Conservation (phyloP, 495 filamentous ascomycete species). For the Elaphomyces granulatus region DNA sequence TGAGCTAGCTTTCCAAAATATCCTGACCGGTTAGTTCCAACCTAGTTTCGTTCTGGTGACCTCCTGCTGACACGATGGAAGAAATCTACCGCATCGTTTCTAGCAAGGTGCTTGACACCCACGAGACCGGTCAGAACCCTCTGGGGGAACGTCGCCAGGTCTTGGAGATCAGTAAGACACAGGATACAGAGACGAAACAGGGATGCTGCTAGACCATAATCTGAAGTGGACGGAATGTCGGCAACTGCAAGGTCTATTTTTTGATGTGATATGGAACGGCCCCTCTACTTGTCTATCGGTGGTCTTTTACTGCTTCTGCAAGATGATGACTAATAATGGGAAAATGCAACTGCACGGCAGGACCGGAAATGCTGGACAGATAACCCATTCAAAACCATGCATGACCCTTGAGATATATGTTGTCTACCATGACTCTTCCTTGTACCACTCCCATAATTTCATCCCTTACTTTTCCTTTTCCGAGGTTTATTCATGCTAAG, state of each 20-base stretch:
- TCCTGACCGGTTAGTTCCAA: conserved; percentile 69
- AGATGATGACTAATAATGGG: background rate
- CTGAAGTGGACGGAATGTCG: background rate
- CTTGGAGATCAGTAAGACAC: conserved; percentile 69
- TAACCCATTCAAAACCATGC: no score
- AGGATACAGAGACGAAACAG: conserved; percentile 61
- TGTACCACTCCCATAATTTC: no score
- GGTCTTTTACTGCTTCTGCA: background rate
- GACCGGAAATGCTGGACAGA: background rate
- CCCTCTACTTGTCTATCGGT: background rate
- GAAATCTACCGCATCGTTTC: conserved; percentile 99
- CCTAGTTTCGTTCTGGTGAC: background rate
- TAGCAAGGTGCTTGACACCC: conserved; percentile 84
- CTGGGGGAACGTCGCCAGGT: conserved; percentile 55
- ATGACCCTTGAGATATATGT: no score
- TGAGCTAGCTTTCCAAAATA: conserved; percentile 98
- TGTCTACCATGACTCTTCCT: no score
- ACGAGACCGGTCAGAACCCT: conserved; percentile 59
- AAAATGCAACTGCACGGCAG: background rate
- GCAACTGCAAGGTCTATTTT: background rate
- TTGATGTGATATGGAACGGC: background rate
- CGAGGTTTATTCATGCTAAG: no score
- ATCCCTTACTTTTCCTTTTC: no score
- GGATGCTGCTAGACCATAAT: conserved; percentile 63
- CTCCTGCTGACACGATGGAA: conserved; percentile 19